Base-by-base conservation (phyloP, 345 rosid species). In the Reutealis trisperma region DNA sequence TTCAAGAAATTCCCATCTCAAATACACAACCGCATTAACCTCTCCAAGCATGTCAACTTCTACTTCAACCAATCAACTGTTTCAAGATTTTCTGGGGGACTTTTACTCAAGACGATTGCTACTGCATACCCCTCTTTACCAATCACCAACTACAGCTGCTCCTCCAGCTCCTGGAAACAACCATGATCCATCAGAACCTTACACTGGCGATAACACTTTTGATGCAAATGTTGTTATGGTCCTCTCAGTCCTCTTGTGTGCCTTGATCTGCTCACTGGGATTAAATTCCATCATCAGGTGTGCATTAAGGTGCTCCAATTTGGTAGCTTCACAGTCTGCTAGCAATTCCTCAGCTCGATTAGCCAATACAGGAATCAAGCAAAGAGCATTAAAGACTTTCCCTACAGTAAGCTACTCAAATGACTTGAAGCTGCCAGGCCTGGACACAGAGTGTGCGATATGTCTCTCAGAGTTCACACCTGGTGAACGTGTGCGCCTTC, bases 371-470 rank as follows among this genome's bases (percentile, higher is more conserved):
- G 92, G 94, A 22, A 70, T 90, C 60, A 78, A 81, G 69, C 75
- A 77, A 58, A 87, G 85, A 72, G 88, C 80, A 63, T 82, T 88
- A 3, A 85, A 55, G 76, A 72, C 87, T 77, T 88, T 90, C 77
- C 82, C 90, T 0, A 79, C 75, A 7, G 85, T 87, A 71, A 79
- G 52, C 63, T 90, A 87, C 85, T 70, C 87, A 55, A 30, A 71
- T 63, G 87, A 83, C 52, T 54, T 82, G 74, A 83, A 80, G 37
- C 81, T 87, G 13, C 67, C 85, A 0, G 86, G 92, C 6, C 25
- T 86, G 51, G 92, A 85, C 62, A 83, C 84, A 6, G 89, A 88
- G 78, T 90, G 93, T 25, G 86, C 71, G 41, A 90, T 90, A 30
- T 90, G 93, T 79, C 75, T 88, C 55, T 84, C 90, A 0, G 90